Evolutionary conservation across 176 grass and related monocot genomes (phyloP).

Genomic region (Oryza australiensis): DNA sequence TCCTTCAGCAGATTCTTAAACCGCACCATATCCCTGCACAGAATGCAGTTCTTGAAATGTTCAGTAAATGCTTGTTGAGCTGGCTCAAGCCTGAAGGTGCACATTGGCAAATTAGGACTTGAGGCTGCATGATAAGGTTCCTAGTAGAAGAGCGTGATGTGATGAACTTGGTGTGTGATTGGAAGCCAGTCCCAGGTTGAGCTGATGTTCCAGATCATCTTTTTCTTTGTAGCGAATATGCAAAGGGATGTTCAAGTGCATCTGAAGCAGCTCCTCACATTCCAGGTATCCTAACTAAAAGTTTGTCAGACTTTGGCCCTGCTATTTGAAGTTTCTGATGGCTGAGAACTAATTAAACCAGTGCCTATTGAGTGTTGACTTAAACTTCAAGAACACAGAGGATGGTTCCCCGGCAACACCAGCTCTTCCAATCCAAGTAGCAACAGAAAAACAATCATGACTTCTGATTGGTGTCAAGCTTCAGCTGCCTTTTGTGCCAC

Average conservation of each 20-base stretch:
- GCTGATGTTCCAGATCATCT: slow-evolving; percentile 42
- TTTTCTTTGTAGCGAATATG: too few species aligned
- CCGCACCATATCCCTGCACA: slow-evolving; percentile 61
- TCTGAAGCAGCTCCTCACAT: not conserved
- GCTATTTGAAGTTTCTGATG: slow-evolving; percentile 50
- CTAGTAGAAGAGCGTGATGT: slow-evolving; percentile 40
- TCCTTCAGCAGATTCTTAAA: slow-evolving; percentile 89
- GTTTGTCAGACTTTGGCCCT: slow-evolving; percentile 53
- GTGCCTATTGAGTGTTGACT: slow-evolving; percentile 58
- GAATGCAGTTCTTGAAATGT: slow-evolving; percentile 71
- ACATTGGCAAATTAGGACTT: slow-evolving; percentile 65
- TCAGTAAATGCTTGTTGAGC: slow-evolving; percentile 67
- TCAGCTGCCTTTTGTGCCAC: too few species aligned
- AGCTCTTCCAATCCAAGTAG: slow-evolving; percentile 78
- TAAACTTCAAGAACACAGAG: slow-evolving; percentile 54
- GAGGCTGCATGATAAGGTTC: slow-evolving; percentile 59
- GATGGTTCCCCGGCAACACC: slow-evolving; percentile 65
- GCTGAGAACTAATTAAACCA: slow-evolving; percentile 21
- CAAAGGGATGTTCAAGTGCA: slow-evolving; percentile 57
- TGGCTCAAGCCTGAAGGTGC: slow-evolving; percentile 63
- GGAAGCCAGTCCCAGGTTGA: slow-evolving; percentile 46
- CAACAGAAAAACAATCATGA: slow-evolving; percentile 69
- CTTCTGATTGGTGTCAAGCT: too few species aligned
- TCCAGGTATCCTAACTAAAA: slow-evolving; percentile 62
- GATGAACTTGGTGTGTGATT: slow-evolving; percentile 10